phyloP scores from a whole-genome alignment of 2,329 filamentous ascomycete species.

The Nothophaeocryptopus gaeumannii region DNA sequence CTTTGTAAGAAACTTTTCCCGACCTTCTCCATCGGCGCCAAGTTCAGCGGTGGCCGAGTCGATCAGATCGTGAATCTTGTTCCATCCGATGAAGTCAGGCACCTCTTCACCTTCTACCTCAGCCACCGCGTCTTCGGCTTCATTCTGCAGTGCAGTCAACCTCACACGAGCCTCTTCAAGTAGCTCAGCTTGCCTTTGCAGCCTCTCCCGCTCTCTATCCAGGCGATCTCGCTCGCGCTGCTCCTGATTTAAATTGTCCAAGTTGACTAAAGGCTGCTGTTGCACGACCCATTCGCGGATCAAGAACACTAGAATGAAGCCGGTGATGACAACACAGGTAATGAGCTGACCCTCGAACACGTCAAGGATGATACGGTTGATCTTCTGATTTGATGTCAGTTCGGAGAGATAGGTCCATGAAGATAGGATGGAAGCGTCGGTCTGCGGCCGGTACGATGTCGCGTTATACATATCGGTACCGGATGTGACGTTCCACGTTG shows the following conservation, averaged over 20 bases:
- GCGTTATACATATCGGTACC: conserved; percentile 3
- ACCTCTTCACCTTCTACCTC: conserved; percentile 1
- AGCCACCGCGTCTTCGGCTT: conserved; percentile 17
- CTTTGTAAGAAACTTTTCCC: conserved; percentile 10
- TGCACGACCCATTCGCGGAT: conserved; percentile 98
- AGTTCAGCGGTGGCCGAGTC: conserved; percentile 27
- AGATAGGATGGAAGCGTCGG: conserved; percentile 31
- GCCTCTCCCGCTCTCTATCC: conserved; percentile 26
- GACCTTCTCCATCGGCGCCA: conserved; percentile 13
- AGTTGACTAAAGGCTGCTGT: conserved; percentile 86
- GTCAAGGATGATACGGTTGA: conserved; percentile 79
- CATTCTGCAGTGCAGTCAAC: conserved; percentile 26
- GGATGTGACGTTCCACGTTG: conserved; percentile 10
- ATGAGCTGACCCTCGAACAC: conserved; percentile 91
- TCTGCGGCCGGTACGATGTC: conserved; percentile 16
- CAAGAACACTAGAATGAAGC: conserved; percentile 93
- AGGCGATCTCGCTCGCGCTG: conserved; percentile 31
- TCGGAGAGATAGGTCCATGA: conserved; percentile 52
- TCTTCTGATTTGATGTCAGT: conserved; percentile 62
- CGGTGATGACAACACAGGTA: conserved; percentile 83
- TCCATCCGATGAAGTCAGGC: conserved; percentile 26
- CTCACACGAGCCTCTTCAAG: conserved; percentile 29
- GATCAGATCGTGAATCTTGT: conserved; percentile 25
- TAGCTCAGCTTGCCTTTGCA: conserved; percentile 28
- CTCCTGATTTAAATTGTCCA: conserved; percentile 27